These are phyloP conservation scores for Spinacia oleracea DNA, from an alignment of 179 eudicot species.

Conservation along the genomic window DNA sequence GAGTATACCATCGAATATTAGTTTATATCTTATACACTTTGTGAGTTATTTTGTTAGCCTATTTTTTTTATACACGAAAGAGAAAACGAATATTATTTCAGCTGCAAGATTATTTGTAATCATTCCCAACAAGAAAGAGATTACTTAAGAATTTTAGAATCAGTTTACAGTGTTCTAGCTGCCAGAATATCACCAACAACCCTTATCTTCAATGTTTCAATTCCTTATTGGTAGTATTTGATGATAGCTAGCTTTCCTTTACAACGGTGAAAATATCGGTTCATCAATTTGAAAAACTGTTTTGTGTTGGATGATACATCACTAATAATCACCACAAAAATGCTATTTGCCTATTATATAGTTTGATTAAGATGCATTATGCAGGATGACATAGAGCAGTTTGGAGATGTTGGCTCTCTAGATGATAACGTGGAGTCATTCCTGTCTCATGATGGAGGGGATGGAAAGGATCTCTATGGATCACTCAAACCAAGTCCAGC, in stretches of 20 bases:
- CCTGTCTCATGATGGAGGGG: constrained; percentile 78
- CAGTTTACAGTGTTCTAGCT: no score
- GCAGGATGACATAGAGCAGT: constrained; percentile 88
- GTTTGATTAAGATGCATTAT: constrained; percentile 11
- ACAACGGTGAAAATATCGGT: neutral
- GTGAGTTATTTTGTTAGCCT: no score
- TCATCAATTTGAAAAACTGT: neutral
- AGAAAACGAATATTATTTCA: no score
- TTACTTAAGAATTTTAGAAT: no score
- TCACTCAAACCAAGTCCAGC: constrained; percentile 67
- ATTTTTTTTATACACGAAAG: no score
- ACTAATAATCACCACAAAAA: neutral
- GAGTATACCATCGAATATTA: no score
- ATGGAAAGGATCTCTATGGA: constrained; percentile 68
- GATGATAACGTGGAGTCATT: constrained; percentile 90
- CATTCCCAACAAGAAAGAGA: no score
- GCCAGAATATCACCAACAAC: no score
- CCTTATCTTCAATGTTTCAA: neutral
- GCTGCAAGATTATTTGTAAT: no score
- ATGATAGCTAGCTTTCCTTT: neutral
- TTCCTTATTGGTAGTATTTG: neutral
- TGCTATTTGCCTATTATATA: neutral
- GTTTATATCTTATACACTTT: no score
- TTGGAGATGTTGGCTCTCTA: constrained; percentile 87
- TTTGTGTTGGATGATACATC: neutral